phyloP scores from a whole-genome alignment of 177 flowering plant genomes.

The Vitis hybrid region DNA sequence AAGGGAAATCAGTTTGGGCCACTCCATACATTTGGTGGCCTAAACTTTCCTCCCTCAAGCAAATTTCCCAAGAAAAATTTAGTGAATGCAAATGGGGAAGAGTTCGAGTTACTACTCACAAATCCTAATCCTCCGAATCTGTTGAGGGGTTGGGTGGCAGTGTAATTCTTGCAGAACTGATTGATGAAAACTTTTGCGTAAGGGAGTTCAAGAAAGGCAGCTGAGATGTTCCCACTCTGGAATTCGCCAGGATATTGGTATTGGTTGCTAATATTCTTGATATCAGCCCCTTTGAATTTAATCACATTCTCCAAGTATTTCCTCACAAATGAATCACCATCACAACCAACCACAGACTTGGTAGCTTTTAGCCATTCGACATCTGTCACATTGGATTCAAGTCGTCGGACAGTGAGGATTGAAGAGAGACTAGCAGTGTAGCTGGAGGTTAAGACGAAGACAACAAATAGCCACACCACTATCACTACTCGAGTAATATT shows the following conservation, averaged over 20 bases:
- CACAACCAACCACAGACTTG: too few relatives aligned
- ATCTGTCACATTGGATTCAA: too few relatives aligned
- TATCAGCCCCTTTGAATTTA: slow-evolving; percentile 15
- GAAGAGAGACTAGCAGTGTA: slow-evolving; percentile 49
- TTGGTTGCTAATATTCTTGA: slow-evolving; percentile 13
- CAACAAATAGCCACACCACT: slow-evolving; percentile 41
- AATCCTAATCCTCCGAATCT: slow-evolving; percentile 55
- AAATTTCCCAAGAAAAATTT: too few relatives aligned
- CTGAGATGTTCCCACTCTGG: slow-evolving; percentile 24
- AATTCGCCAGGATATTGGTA: slow-evolving; percentile 20
- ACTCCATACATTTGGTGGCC: too few relatives aligned
- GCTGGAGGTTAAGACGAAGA: slow-evolving; percentile 33
- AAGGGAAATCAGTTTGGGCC: too few relatives aligned
- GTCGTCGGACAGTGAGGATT: too few relatives aligned
- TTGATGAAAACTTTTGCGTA: slow-evolving; percentile 34
- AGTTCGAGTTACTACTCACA: slow-evolving; percentile 24
- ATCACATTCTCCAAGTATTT: slow-evolving; percentile 28
- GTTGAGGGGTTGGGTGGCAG: slow-evolving; percentile 13
- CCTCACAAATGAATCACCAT: too few relatives aligned
- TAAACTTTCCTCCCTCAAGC: too few relatives aligned
- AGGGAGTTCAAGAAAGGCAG: slow-evolving; percentile 51
- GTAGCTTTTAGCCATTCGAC: too few relatives aligned
- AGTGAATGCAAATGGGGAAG: too few relatives aligned
- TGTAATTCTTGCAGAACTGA: slow-evolving; percentile 35
- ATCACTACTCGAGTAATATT: slow-evolving; percentile 34